A percentile compares a stretch with the other conserved stretches of the same genome.
Evolutionary conservation across 164 flowering plant species (phyloP).

Genomic region (Macadamia tetraphylla): DNA sequence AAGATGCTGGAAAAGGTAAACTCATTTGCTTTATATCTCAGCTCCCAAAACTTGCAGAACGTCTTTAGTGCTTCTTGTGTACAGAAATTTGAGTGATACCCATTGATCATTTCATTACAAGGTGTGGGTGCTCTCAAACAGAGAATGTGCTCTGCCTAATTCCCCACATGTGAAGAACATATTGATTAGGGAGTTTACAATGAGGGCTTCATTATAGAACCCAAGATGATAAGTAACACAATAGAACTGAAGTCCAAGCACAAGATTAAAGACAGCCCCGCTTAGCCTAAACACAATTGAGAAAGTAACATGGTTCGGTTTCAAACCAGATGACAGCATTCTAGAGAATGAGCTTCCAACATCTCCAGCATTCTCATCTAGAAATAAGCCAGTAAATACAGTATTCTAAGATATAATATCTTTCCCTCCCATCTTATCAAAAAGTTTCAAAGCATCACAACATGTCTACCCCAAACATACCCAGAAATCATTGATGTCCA

Average conservation of each 20-base stretch:
- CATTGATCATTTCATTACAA: constrained; percentile 50
- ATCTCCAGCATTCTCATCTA: constrained; percentile 19
- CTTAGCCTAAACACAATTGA: constrained; percentile 12
- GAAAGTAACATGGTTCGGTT: constrained; percentile 42
- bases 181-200: constrained; percentile 30
- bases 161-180: constrained; percentile 40
- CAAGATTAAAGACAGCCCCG: constrained; percentile 24
- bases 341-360: constrained; percentile 21
- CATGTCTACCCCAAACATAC: no score
- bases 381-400: no score
- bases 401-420: constrained; percentile 22
- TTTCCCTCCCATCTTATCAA: constrained; percentile 28
- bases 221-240: constrained; percentile 34
- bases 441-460: constrained; percentile 26
- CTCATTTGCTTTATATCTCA: constrained; percentile 29
- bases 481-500: no score
- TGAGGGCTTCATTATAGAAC: neutral
- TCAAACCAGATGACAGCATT: constrained; percentile 23
- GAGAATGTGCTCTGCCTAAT: constrained; percentile 22
- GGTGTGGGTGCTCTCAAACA: constrained; percentile 19
- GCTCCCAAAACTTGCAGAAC: constrained; percentile 25
- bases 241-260: constrained; percentile 40
- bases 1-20: constrained; percentile 30
- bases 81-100: constrained; percentile 25
- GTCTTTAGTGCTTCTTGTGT: constrained; percentile 23